phyloP scores from a whole-genome alignment of 2,329 filamentous ascomycete genomes.

The Tetracladium maxilliforme region DNA sequence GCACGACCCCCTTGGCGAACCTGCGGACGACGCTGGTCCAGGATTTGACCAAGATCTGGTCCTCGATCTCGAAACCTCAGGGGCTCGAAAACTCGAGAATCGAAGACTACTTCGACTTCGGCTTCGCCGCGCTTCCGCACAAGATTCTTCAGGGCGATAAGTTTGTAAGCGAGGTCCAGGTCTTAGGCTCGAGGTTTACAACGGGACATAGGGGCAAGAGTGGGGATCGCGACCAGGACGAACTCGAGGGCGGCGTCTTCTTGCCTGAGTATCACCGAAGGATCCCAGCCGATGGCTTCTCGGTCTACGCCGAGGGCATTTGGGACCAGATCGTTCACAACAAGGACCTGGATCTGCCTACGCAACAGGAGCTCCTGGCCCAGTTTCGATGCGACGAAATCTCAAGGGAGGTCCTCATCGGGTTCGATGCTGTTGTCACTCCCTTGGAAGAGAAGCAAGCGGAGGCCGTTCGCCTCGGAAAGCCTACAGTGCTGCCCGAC shows the following conservation, averaged over 20 bases:
- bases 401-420: constrained; percentile 68
- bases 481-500: constrained; percentile 55
- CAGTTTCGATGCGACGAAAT: constrained; percentile 99
- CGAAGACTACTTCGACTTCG: constrained; percentile 97
- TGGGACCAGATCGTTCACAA: constrained; percentile 99
- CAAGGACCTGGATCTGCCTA: constrained; percentile 92
- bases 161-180: constrained; percentile 68
- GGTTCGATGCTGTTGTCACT: constrained; percentile 67
- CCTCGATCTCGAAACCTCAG: constrained; percentile 76
- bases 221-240: constrained; percentile 50
- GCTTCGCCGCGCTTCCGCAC: constrained; percentile 88
- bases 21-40: constrained; percentile 81
- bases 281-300: constrained; percentile 95
- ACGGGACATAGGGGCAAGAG: constrained; percentile 59
- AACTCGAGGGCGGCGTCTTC: constrained; percentile 68
- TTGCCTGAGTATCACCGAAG: constrained; percentile 88
- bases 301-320: constrained; percentile 80
- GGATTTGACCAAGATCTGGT: constrained; percentile 86
- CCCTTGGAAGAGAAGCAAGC: constrained; percentile 81
- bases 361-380: constrained; percentile 89
- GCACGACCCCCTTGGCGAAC: constrained; percentile 79
- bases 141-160: constrained; percentile 92
- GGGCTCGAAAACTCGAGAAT: constrained; percentile 82
- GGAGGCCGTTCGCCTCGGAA: constrained; percentile 58
- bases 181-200: constrained; percentile 68